Percentiles rank a stretch among this genome's conserved stretches.
Conservation (phyloP, 352 stramenopile species). For the Phytophthora hybrid region DNA sequence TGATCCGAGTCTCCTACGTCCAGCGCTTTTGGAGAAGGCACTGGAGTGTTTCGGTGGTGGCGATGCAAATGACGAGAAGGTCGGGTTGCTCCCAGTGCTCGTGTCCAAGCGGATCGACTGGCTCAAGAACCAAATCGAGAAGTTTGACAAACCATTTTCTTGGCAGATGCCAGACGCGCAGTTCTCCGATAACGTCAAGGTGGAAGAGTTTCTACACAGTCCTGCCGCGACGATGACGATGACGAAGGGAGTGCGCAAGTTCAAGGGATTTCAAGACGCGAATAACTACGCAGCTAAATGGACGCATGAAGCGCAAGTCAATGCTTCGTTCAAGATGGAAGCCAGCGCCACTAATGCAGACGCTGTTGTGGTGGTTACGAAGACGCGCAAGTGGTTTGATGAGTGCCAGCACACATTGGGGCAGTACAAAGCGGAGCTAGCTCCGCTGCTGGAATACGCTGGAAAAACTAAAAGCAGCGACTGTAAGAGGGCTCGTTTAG, state of each 20-base stretch:
- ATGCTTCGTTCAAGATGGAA: neutral
- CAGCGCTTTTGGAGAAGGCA: neutral
- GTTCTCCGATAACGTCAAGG: neutral
- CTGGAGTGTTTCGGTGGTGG: neutral
- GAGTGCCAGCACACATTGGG: neutral
- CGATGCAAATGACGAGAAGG: neutral
- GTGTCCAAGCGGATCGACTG: constrained; percentile 10
- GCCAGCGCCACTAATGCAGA: neutral
- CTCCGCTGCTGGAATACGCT: neutral
- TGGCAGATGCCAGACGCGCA: constrained; percentile 17
- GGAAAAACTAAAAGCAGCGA: neutral
- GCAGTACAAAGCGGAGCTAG: neutral
- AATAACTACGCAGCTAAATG: constrained; percentile 1
- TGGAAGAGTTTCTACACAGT: constrained; percentile 14
- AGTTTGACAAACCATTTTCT: constrained; percentile 15
- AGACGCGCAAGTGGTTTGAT: neutral
- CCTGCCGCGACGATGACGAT: neutral
- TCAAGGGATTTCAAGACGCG: neutral
- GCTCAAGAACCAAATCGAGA: constrained; percentile 7
- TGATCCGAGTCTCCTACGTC: neutral
- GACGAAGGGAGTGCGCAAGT: neutral
- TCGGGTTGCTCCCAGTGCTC: neutral
- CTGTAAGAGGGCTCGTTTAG: neutral
- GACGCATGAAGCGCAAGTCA: neutral
- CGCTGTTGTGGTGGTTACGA: neutral